Conservation (phyloP, 352 stramenopile species). For the Globisporangium alternatum region DNA sequence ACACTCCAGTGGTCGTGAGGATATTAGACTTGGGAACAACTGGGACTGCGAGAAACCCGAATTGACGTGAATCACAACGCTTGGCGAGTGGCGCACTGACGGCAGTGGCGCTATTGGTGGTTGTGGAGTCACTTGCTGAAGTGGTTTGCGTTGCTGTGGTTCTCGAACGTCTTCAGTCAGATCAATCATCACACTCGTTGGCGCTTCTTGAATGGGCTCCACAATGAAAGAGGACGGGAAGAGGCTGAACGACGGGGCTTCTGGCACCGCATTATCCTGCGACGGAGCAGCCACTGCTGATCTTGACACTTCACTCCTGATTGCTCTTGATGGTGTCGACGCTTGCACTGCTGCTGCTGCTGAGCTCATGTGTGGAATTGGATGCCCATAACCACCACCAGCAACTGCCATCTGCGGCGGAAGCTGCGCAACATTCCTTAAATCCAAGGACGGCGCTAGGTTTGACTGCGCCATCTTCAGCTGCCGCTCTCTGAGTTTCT, state of each 20-base stretch:
- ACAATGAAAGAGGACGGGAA: conserved; percentile 5
- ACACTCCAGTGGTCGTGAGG: conserved; percentile 13
- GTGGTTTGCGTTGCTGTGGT: background rate
- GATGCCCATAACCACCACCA: background rate
- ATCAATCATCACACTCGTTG: conserved; percentile 2
- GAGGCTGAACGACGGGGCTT: conserved; percentile 25
- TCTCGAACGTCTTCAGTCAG: background rate
- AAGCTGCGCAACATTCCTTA: background rate
- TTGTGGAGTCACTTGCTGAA: background rate
- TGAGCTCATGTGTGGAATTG: background rate
- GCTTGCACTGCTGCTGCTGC: background rate
- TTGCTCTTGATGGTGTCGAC: background rate
- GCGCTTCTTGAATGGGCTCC: background rate
- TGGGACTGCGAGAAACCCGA: conserved; percentile 27
- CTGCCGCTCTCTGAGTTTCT: conserved; percentile 49
- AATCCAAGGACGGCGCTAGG: background rate
- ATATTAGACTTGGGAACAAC: conserved; percentile 23
- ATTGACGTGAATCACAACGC: conserved; percentile 28
- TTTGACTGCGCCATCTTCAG: conserved; percentile 18
- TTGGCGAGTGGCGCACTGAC: background rate
- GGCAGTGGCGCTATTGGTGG: background rate
- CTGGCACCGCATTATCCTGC: conserved; percentile 14
- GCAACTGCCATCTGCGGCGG: background rate
- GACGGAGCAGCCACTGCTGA: background rate
- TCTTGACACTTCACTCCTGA: background rate